These are phyloP conservation scores for Phialophora tarda DNA, from an alignment of 2,329 filamentous ascomycete genomes.

Conservation along the genomic window DNA sequence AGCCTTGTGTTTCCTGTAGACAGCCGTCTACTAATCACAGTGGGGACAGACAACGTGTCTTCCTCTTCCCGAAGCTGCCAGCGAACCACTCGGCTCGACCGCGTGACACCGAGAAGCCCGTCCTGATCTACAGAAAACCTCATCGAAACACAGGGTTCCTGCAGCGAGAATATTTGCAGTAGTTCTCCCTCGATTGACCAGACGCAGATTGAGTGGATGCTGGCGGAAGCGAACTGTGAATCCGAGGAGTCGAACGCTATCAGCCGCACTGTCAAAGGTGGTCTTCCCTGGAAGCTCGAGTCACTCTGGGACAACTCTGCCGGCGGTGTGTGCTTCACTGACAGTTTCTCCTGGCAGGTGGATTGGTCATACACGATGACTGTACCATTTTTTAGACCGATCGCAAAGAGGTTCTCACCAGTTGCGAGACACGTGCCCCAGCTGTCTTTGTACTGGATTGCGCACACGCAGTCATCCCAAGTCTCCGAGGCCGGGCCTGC, in stretches of 20 bases:
- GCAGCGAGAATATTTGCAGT: not conserved
- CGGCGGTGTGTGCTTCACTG: not conserved
- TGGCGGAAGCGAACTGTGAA: slow-evolving; percentile 9
- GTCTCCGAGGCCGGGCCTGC: slow-evolving; percentile 1
- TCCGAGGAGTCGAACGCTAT: slow-evolving; percentile 4
- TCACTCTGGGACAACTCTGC: not conserved
- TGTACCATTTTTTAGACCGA: slow-evolving; percentile 4
- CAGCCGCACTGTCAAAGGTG: slow-evolving; percentile 4
- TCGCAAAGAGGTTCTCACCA: slow-evolving; percentile 9
- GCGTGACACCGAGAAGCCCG: slow-evolving; percentile 1
- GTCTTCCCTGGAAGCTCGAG: not conserved
- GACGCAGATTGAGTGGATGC: slow-evolving; percentile 1
- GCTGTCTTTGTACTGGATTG: slow-evolving; percentile 4
- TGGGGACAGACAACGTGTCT: not conserved
- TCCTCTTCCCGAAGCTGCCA: not conserved
- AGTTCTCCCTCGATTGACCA: slow-evolving; percentile 1
- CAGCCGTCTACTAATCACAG: not conserved
- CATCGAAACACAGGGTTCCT: not conserved
- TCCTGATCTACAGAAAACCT: slow-evolving; percentile 3
- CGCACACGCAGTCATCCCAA: slow-evolving; percentile 16
- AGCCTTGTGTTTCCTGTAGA: not conserved
- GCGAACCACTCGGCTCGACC: not conserved
- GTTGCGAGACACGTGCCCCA: not conserved
- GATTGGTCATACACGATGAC: slow-evolving; percentile 11
- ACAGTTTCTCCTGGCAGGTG: slow-evolving; percentile 7